Evolutionary conservation across 306 rosid species (phyloP).

Genomic region (Begonia loranthoides): DNA sequence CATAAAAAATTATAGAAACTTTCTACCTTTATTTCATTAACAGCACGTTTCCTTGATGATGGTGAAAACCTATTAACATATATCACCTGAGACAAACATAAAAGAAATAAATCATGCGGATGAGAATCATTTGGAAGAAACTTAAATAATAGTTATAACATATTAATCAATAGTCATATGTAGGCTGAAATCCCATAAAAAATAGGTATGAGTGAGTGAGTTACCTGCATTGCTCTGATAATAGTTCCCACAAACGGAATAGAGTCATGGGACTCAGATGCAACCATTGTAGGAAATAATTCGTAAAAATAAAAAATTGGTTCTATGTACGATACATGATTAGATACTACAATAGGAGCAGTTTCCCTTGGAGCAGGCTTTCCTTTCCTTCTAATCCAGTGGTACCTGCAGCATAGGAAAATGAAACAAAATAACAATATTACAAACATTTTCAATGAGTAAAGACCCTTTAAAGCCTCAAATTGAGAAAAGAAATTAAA

Average conservation of each 20-base stretch:
- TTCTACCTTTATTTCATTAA: conserved; percentile 89
- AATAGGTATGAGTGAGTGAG: conserved; percentile 6
- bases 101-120: conserved; percentile 3
- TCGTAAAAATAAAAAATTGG: conserved; percentile 96
- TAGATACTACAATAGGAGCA: conserved; percentile 91
- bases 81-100: conserved; percentile 48
- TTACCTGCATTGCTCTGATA: conserved; percentile 98
- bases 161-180: neutral
- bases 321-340: conserved; percentile 85
- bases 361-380: conserved; percentile 75
- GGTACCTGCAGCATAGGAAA: conserved; percentile 45
- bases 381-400: conserved; percentile 91
- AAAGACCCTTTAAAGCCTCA: too few relatives aligned
- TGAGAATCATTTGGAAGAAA: too few relatives aligned
- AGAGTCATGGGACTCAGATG: conserved; percentile 94
- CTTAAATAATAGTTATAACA: too few relatives aligned
- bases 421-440: neutral
- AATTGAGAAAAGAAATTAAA: too few relatives aligned
- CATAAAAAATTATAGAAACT: conserved; percentile 26
- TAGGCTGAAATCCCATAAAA: neutral
- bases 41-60: conserved; percentile 70
- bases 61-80: conserved; percentile 78
- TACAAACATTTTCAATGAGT: too few relatives aligned
- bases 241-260: conserved; percentile 91
- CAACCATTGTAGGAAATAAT: conserved; percentile 82